Evolutionary conservation across 2,329 filamentous ascomycete genomes (phyloP).

Genomic region (Diaporthe longicolla): DNA sequence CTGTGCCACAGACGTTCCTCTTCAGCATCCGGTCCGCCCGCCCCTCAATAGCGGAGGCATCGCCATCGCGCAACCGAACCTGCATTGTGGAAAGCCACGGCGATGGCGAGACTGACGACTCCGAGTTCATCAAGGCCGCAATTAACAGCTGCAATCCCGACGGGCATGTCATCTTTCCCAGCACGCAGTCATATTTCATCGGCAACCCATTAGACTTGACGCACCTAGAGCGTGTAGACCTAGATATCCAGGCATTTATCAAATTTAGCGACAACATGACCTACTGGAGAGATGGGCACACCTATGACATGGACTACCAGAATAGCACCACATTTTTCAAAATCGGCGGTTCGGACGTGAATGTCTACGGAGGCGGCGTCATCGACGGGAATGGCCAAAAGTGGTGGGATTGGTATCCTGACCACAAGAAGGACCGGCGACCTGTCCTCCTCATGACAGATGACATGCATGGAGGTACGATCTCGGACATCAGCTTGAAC

Average conservation of each 20-base stretch:
- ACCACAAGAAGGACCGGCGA: conserved; percentile 69
- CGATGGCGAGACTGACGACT: conserved; percentile 48
- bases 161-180: conserved; percentile 70
- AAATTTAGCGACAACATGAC: conserved; percentile 75
- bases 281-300: conserved; percentile 73
- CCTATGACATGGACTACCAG: conserved; percentile 74
- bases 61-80: conserved; percentile 6
- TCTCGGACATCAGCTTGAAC: conserved; percentile 70
- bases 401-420: conserved; percentile 75
- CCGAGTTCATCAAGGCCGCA: conserved; percentile 60
- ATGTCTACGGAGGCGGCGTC: conserved; percentile 70
- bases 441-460: conserved; percentile 74
- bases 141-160: conserved; percentile 71
- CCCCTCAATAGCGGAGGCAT: conserved; percentile 14
- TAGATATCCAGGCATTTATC: conserved; percentile 58
- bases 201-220: conserved; percentile 74
- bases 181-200: conserved; percentile 69
- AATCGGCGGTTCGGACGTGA: conserved; percentile 75
- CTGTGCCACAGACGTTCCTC: conserved; percentile 16
- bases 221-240: conserved; percentile 72
- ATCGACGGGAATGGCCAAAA: conserved; percentile 75
- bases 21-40: conserved; percentile 28
- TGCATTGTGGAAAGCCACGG: conserved; percentile 71
- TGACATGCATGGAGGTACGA: conserved; percentile 67
- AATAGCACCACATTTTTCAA: conserved; percentile 78